Percentiles rank a stretch among this genome's conserved stretches.
These are phyloP conservation scores for Triticum turgidum DNA, from an alignment of 176 grass and related monocot genomes.

Conservation along the genomic window DNA sequence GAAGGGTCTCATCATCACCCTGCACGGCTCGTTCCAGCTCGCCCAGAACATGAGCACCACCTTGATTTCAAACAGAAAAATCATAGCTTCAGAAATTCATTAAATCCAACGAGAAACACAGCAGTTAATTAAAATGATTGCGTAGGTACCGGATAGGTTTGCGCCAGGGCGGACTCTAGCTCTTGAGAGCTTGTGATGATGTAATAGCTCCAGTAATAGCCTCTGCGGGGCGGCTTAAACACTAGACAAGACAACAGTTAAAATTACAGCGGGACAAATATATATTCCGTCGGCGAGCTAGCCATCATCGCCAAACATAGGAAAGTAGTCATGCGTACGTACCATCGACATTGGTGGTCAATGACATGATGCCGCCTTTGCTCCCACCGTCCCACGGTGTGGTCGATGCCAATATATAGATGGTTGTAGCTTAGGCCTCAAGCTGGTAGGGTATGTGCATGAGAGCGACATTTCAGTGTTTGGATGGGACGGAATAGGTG, in stretches of 20 bases:
- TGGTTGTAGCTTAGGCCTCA: too few relatives aligned
- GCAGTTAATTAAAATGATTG: too few relatives aligned
- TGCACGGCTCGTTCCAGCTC: background rate
- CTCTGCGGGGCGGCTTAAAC: background rate
- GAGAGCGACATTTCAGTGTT: too few relatives aligned
- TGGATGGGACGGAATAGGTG: too few relatives aligned
- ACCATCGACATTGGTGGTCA: too few relatives aligned
- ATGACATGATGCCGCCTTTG: too few relatives aligned
- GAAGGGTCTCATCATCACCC: background rate
- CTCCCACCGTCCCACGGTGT: too few relatives aligned
- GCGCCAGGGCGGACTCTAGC: too few relatives aligned
- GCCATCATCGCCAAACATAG: background rate
- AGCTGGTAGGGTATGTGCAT: too few relatives aligned
- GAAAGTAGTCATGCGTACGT: too few relatives aligned
- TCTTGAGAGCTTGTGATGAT: background rate
- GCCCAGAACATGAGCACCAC: slow-evolving; percentile 19
- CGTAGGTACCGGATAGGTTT: background rate
- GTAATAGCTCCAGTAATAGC: background rate
- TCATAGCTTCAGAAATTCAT: background rate
- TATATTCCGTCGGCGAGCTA: background rate
- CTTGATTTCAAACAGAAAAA: background rate
- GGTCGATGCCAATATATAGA: too few relatives aligned
- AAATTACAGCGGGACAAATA: background rate
- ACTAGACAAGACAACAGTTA: background rate
- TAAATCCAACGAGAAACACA: background rate